Percentiles rank a stretch among this genome's conserved stretches.
phyloP scores from a whole-genome alignment of 345 rosid species.

The Lepidium africanum region DNA sequence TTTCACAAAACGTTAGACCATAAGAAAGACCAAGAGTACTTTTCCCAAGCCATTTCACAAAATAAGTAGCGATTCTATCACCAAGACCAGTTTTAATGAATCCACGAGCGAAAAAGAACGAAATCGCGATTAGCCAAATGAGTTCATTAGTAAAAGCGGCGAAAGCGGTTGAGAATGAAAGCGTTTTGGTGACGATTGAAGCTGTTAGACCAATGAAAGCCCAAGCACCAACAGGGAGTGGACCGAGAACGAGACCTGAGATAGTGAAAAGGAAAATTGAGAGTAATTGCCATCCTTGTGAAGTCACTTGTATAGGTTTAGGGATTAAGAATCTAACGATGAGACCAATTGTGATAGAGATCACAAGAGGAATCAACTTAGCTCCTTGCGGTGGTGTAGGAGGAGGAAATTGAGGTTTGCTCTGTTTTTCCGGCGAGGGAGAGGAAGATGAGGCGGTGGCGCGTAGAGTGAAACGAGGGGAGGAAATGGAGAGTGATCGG shows the following conservation, averaged over 20 bases:
- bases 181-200: slow-evolving; percentile 61
- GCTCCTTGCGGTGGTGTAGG: slow-evolving; percentile 42
- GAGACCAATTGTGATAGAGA: slow-evolving; percentile 60
- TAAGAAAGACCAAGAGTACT: slow-evolving; percentile 84
- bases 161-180: slow-evolving; percentile 76
- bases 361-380: slow-evolving; percentile 44
- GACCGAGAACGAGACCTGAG: slow-evolving; percentile 76
- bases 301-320: slow-evolving; percentile 49
- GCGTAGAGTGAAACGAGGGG: slow-evolving; percentile 26
- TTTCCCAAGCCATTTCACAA: slow-evolving; percentile 83
- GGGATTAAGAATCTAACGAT: slow-evolving; percentile 53
- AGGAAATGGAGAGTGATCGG: slow-evolving; percentile 25
- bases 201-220: slow-evolving; percentile 79
- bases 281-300: slow-evolving; percentile 84
- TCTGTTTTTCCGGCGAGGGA: slow-evolving; percentile 19
- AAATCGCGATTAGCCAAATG: slow-evolving; percentile 88
- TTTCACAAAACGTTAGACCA: slow-evolving; percentile 77
- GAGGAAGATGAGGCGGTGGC: slow-evolving; percentile 30
- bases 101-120: slow-evolving; percentile 98
- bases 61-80: slow-evolving; percentile 89
- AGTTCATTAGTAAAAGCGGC: slow-evolving; percentile 82
- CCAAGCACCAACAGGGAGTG: slow-evolving; percentile 95
- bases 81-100: slow-evolving; percentile 91
- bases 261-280: slow-evolving; percentile 73
- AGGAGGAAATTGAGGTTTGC: background rate